These are phyloP conservation scores for Brassica carinata DNA, from an alignment of 345 rosid genomes.

Conservation along the genomic window DNA sequence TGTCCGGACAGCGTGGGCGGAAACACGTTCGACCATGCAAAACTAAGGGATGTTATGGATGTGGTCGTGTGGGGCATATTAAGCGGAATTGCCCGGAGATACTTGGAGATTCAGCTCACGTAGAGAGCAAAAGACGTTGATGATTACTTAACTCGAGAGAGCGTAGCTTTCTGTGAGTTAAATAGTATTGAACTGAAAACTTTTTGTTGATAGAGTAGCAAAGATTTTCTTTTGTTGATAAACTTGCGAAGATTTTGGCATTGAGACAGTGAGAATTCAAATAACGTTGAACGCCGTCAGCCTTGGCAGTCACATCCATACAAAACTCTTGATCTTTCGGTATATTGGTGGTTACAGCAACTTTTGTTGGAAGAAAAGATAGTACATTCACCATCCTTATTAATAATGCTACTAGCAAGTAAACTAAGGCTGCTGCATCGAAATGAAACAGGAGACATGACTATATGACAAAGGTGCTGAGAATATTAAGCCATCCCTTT, in stretches of 20 bases:
- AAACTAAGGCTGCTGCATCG: no score
- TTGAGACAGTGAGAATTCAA: no score
- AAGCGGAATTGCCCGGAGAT: not conserved
- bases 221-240: not conserved
- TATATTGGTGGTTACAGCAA: no score
- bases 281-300: no score
- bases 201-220: not conserved
- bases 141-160: not conserved
- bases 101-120: not conserved
- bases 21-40: not conserved
- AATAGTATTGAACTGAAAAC: not conserved
- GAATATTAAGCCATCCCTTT: no score
- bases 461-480: no score
- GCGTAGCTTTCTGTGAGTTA: not conserved
- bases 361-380: no score
- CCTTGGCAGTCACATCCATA: no score
- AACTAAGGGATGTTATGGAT: not conserved
- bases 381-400: no score
- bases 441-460: no score
- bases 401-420: no score
- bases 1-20: not conserved
- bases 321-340: no score
- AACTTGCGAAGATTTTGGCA: not conserved
- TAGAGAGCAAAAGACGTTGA: not conserved
- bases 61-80: not conserved